A percentile compares a stretch with the other conserved stretches of the same genome.
These are phyloP conservation scores for Lepidium sativum DNA, from an alignment of 345 rosid species.

Conservation along the genomic window DNA sequence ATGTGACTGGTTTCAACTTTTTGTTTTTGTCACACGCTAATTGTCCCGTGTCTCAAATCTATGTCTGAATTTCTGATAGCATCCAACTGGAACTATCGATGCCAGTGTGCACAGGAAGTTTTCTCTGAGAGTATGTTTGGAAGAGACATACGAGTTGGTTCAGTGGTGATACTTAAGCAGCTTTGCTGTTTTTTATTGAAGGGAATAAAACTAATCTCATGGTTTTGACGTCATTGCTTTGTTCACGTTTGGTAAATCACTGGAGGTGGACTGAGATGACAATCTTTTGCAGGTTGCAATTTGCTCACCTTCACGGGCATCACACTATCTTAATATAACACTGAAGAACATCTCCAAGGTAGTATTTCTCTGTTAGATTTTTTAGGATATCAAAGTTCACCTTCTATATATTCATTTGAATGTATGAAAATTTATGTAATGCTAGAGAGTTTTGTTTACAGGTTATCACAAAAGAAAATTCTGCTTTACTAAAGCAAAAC, in stretches of 20 bases:
- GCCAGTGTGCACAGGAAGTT: conserved; percentile 70
- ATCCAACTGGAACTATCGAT: conserved; percentile 67
- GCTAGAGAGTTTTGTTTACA: conserved; percentile 24
- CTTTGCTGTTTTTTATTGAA: conserved; percentile 24
- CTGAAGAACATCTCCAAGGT: conserved; percentile 69
- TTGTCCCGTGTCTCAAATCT: not conserved
- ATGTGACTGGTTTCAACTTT: not conserved
- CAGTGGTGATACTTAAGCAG: conserved; percentile 64
- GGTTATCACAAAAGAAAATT: conserved; percentile 55
- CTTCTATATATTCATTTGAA: not conserved
- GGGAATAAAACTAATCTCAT: not conserved
- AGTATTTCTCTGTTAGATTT: not conserved
- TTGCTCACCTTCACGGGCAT: conserved; percentile 45
- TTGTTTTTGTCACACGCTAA: not conserved
- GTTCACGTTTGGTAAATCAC: not conserved
- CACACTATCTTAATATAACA: conserved; percentile 65
- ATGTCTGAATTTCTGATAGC: conserved; percentile 34
- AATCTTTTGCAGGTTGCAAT: conserved; percentile 59
- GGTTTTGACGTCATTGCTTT: not conserved
- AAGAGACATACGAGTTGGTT: conserved; percentile 57
- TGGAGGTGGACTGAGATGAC: conserved; percentile 8
- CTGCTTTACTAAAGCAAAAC: conserved; percentile 18
- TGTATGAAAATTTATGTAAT: not conserved
- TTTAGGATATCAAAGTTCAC: not conserved
- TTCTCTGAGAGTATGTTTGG: conserved; percentile 44